Conservation (phyloP, 2,329 filamentous ascomycete species). For the Penicillium crustosum region DNA sequence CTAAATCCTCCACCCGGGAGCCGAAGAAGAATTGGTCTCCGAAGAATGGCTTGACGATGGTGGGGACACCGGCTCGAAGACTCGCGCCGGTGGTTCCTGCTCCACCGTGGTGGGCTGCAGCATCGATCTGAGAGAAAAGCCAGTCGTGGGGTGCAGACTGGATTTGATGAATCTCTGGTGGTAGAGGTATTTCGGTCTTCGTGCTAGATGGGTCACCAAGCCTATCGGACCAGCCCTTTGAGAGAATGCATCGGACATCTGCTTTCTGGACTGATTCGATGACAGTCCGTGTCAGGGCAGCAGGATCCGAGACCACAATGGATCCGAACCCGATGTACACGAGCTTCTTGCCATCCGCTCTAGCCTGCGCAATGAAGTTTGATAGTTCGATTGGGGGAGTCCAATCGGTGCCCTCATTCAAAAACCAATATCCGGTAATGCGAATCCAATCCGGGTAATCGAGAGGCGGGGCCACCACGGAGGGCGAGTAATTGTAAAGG, state of each 20-base stretch:
- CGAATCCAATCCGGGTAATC: slow-evolving; percentile 98
- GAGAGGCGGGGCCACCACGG: slow-evolving; percentile 87
- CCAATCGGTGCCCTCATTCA: slow-evolving; percentile 73
- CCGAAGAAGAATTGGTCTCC: slow-evolving; percentile 98
- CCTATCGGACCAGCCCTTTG: slow-evolving; percentile 95
- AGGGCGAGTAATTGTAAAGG: slow-evolving; percentile 93
- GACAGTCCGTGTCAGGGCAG: slow-evolving; percentile 85
- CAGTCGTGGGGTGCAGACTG: slow-evolving; percentile 93
- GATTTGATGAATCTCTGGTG: slow-evolving; percentile 81
- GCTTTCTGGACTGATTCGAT: slow-evolving; percentile 87
- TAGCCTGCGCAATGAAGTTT: slow-evolving; percentile 80
- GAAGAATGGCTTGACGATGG: slow-evolving; percentile 95
- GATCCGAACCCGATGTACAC: slow-evolving; percentile 98
- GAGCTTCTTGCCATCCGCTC: slow-evolving; percentile 79
- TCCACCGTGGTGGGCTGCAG: slow-evolving; percentile 90
- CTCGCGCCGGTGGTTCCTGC: slow-evolving; percentile 94
- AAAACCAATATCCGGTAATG: slow-evolving; percentile 97
- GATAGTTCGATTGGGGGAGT: slow-evolving; percentile 72
- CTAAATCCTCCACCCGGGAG: slow-evolving; percentile 82
- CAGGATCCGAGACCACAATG: slow-evolving; percentile 88
- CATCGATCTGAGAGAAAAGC: slow-evolving; percentile 92
- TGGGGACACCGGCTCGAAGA: slow-evolving; percentile 84
- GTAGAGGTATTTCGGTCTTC: slow-evolving; percentile 67
- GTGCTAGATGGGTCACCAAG: slow-evolving; percentile 59
- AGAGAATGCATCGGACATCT: slow-evolving; percentile 90